Evolutionary conservation across 2,329 filamentous ascomycete species (phyloP), one percentile per base, ranked within the genome.

Genomic region (Chrysoporthe austroafricana): DNA sequence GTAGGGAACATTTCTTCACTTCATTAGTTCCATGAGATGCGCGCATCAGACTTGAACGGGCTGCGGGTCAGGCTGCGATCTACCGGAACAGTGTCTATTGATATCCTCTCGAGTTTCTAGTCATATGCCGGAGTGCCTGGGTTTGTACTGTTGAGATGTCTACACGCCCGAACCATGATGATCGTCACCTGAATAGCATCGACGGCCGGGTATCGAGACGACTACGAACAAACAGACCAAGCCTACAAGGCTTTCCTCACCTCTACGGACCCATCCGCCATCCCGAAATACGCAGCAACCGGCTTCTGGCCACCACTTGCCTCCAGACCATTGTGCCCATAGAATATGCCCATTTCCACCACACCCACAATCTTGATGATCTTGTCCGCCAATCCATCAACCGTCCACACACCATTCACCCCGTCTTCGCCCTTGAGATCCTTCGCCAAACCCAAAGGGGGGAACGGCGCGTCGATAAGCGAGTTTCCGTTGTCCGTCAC

Each of bases 221-320:
- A 9, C 36, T 3, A 39, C 9, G 36, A 39, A 39, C 36, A 9
- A 9, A 39, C 4, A 39, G 36, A 39, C 36, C 36, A 39, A 39
- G 36, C 9, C 36, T 39, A 59, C 46, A 36, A 39, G 14, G 66
- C 66, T 48, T 54, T 69, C 66, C 50, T 65, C 69, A 90, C 82
- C 74, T 89, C 81, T 16, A 92, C 90, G 13, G 82, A 84, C 3
- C 92, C 92, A 75, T 93, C 91, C 57, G 91, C 87, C 88, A 96
- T 92, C 46, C 96, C 96, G 80, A 98, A 99, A 81, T 98, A 99
- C 34, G 93, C 94, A 39, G 94, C 94, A 14, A 97, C 86, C 0
- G 96, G 96, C 81, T 95, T 97, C 81, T 97, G 93, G 0, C 92
- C 94, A 60, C 91, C 90, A 60, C 88, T 85, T 82, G 74, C 84